A percentile compares a stretch with the other conserved stretches of the same genome.
Conservation (phyloP, 1,284 basidiomycete genomes). For the Phellopilus nigrolimitatus region DNA sequence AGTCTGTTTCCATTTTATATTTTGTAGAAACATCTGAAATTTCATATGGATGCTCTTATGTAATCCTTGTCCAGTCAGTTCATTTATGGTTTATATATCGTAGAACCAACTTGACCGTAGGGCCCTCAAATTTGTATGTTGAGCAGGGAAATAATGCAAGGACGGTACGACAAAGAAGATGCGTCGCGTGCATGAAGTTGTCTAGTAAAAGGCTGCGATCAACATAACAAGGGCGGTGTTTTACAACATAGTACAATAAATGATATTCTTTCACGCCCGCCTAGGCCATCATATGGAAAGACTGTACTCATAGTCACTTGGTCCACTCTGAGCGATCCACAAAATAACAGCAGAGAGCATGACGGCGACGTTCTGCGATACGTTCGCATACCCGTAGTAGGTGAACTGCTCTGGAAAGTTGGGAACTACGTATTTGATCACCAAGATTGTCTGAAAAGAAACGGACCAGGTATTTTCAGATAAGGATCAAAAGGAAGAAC, state of each 20-base stretch:
- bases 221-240: too few relatives aligned
- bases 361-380: slow-evolving; percentile 85
- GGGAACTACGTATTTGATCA: slow-evolving; percentile 87
- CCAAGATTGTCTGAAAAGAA: slow-evolving; percentile 68
- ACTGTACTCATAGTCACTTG: slow-evolving; percentile 85
- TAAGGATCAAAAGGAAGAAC: slow-evolving; percentile 5
- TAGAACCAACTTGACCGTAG: too few relatives aligned
- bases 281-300: slow-evolving; percentile 46
- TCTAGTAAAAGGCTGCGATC: too few relatives aligned
- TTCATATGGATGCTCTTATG: too few relatives aligned
- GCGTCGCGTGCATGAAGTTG: too few relatives aligned
- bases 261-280: neutral
- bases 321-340: slow-evolving; percentile 81
- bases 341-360: slow-evolving; percentile 88
- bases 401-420: slow-evolving; percentile 73
- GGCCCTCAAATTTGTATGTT: too few relatives aligned
- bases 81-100: too few relatives aligned
- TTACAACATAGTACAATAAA: neutral
- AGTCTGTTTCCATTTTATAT: too few relatives aligned
- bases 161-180: too few relatives aligned
- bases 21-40: too few relatives aligned
- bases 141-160: too few relatives aligned
- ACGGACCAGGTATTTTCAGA: neutral
- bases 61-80: too few relatives aligned
- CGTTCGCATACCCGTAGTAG: slow-evolving; percentile 94